Conservation (phyloP, 495 filamentous ascomycete species). For the Hyaloscypha variabilis region DNA sequence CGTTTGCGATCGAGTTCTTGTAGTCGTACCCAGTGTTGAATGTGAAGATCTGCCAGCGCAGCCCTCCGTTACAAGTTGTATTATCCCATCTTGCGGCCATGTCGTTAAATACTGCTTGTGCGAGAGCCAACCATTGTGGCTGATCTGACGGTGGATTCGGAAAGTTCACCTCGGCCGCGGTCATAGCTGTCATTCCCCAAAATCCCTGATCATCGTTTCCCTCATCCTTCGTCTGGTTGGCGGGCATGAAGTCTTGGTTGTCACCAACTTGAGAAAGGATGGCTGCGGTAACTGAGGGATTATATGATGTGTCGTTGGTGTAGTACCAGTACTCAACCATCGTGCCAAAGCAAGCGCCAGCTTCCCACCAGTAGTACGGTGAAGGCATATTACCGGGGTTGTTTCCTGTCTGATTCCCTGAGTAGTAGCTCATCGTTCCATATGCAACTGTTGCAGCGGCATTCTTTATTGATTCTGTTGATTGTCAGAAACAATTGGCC, state of each 20-base stretch:
- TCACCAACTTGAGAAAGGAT: constrained; percentile 72
- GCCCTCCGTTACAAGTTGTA: constrained; percentile 66
- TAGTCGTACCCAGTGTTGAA: constrained; percentile 81
- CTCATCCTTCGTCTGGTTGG: constrained; percentile 74
- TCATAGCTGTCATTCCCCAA: constrained; percentile 69
- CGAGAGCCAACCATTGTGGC: constrained; percentile 78
- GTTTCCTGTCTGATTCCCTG: constrained; percentile 70
- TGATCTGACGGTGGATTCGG: constrained; percentile 62
- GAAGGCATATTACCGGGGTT: constrained; percentile 71
- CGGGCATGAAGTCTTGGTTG: constrained; percentile 73
- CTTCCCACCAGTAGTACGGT: constrained; percentile 87
- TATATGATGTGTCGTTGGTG: constrained; percentile 76
- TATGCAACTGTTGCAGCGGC: constrained; percentile 64
- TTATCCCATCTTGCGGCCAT: constrained; percentile 72
- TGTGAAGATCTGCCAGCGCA: constrained; percentile 85
- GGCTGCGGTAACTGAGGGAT: constrained; percentile 66
- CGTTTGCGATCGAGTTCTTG: constrained; percentile 78
- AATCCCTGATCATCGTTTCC: constrained; percentile 90
- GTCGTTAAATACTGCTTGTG: constrained; percentile 77
- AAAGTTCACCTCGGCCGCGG: constrained; percentile 68
- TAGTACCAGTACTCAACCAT: constrained; percentile 79
- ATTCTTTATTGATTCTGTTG: constrained; percentile 52
- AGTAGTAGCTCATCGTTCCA: constrained; percentile 69
- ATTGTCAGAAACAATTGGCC: background rate
- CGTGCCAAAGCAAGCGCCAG: constrained; percentile 72